Base-by-base conservation (phyloP, 2,329 filamentous ascomycete genomes). In the Aureobasidium zeae region DNA sequence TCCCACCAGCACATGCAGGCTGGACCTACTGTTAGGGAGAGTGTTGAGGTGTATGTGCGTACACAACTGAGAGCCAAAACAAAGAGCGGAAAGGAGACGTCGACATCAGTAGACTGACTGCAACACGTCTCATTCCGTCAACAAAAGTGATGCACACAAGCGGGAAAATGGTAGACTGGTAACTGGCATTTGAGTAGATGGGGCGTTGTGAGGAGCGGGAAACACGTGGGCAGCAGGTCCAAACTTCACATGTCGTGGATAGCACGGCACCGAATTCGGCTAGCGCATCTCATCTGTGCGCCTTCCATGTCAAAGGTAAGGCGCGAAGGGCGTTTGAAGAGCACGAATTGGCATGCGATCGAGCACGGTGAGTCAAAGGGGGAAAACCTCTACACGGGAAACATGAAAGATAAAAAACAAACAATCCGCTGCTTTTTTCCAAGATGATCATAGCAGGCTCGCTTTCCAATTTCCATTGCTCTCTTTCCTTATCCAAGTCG, bases 301-400 rank as follows among this genome's bases (percentile, higher is more conserved):
- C 36, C 36, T 32, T 41, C 32, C 37, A 12, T 41, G 37, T 43
- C 39, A 19, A 43, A 26, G 6, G 30, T 30, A 43, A 30, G 39
- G 39, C 39, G 39, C 21, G 22, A 28, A n/a, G n/a, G n/a, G n/a
- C n/a, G n/a, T n/a, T n/a, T n/a, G n/a, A n/a, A n/a, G n/a, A n/a
- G n/a, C n/a, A n/a, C n/a, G n/a, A n/a, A n/a, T n/a, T n/a, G n/a
- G n/a, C n/a, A n/a, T n/a, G 13, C 32, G 38, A 33, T 34, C 39
- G 13, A 31, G 11, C 38, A 43, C 25, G 39, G 13, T 43, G 39
- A 43, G 30, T 43, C 39, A 43, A 43, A 22, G n/a, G n/a, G n/a
- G n/a, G n/a, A n/a, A n/a, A n/a, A n/a, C n/a, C n/a, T n/a, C n/a
- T n/a, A n/a, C n/a, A n/a, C 22, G 26, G 7, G 19, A 22, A 28